Base-by-base conservation (phyloP, 202 grass and related monocot genomes). In the Tripidium arundinaceum region DNA sequence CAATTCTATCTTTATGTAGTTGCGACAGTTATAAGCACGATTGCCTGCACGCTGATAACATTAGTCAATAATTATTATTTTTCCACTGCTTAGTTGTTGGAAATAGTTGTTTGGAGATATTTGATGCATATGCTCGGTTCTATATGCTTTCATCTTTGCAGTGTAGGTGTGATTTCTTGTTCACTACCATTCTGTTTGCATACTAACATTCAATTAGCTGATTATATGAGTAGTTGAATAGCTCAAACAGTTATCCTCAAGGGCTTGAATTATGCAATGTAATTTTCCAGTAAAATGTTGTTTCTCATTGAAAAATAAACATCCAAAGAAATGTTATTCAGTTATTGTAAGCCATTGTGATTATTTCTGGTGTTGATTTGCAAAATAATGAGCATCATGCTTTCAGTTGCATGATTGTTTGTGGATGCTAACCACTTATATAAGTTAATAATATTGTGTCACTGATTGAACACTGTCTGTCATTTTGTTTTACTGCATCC, bases 401-500 rank as follows among this genome's bases (percentile, higher is more conserved):
- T 33, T 2, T 4, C 31, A 33, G 31, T 33, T 33, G 31, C 31
- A 33, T 33, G 31, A 33, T 33, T 33, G 31, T 33, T 33, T 33
- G 31, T 33, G 31, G 55, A 38, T 62, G 38, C 11, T 22, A 45
- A 54, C 31, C 4, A 67, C 29, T 21, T 81, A 21, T 13, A 41
- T 72, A 64, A 62, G n/a, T 6, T 78, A 33, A 3, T 33, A 12
- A 65, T 79, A 46, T 69, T 77, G 29, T 72, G 8, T 37, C n/a
- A 73, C 43, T 83, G 60, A 86, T 63, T 68, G 2, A 69, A 47
- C 4, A 45, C 45, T 54, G 31, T 33, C 31, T 33, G 19, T 64
- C 18, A 68, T 52, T 31, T 70, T 85, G 26, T 33, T 67, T n/a
- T 34, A 55, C 80, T 84, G 62, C 12, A 64, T 78, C 4, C 66